Base-by-base conservation (phyloP, 441 rosid genomes). In the Theobroma grandiflorum region DNA sequence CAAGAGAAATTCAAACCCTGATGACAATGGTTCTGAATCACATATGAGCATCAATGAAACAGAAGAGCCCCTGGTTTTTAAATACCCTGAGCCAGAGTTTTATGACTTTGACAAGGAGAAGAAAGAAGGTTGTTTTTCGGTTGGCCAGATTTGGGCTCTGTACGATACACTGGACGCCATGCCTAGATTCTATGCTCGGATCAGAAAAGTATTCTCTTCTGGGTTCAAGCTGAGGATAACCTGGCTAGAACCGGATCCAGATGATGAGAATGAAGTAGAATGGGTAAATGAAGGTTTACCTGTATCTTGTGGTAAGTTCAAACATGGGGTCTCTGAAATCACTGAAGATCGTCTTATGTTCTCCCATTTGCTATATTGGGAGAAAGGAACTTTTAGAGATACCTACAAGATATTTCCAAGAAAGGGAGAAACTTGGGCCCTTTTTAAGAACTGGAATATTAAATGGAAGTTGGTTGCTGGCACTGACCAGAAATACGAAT, bases 351-450 rank as follows among this genome's bases (percentile, higher is more conserved):
- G 18, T 61, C 85, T 80, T 16, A 87, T 87, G 87, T 95, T 97
- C 79, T 95, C 99, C 70, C 92, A 91, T 72, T 74, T 73, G 86
- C 72, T 94, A 81, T 45, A 8, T 64, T 86, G 82, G 74, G 87
- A 79, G 78, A 84, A 79, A 61, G 74, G 73, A 11, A 10, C 75
- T 31, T 45, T 15, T 67, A 79, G 76, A 65, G 76, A 49, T 50
- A 80, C 85, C 26, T 82, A 43, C 64, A 82, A 78, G 76, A 87
- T 97, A 83, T 85, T 85, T 85, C 99, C 99, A n/a, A 85, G 75
- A 75, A 84, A 85, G 75, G 98, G 99, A 55, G 95, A 95, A 85
- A 89, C 87, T 31, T 95, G 99, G 98, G 99, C 97, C 68, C 72
- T 91, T 76, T 93, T 92, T 84, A 91, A 86, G 87, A 82, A 90